Evolutionary conservation across 2,329 filamentous ascomycete species (phyloP).

Genomic region (Venturia carpophila): DNA sequence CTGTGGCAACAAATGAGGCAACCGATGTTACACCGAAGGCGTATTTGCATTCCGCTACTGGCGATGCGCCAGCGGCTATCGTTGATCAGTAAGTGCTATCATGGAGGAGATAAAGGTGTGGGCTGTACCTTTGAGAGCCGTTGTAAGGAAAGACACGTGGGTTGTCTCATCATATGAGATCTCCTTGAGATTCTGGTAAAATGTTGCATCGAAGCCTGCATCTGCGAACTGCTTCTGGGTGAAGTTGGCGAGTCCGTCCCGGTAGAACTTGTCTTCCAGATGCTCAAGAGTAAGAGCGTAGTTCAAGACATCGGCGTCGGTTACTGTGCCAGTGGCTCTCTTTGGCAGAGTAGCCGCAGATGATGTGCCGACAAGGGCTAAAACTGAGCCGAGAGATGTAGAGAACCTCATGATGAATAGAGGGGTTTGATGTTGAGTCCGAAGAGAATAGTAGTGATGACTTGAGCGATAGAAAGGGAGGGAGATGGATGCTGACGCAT

Average conservation of each 20-base stretch:
- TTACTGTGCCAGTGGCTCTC: not conserved
- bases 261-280: constrained; percentile 57
- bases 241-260: constrained; percentile 51
- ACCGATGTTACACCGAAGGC: constrained; percentile 44
- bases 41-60: constrained; percentile 51
- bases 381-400: not conserved
- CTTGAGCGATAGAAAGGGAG: not conserved
- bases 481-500: not conserved
- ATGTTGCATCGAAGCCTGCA: constrained; percentile 43
- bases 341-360: not conserved
- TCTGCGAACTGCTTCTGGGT: constrained; percentile 44
- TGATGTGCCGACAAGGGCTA: not conserved
- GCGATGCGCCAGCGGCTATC: constrained; percentile 38
- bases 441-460: not conserved
- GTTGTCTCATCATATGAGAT: constrained; percentile 50
- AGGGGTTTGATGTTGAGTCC: not conserved
- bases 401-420: constrained; percentile 1
- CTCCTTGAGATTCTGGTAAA: constrained; percentile 51
- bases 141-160: constrained; percentile 51
- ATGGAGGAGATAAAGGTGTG: not conserved
- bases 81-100: constrained; percentile 10
- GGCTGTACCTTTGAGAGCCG: constrained; percentile 29
- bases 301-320: constrained; percentile 29
- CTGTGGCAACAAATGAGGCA: constrained; percentile 44
- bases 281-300: constrained; percentile 40